phyloP scores from a whole-genome alignment of 805 yeast genomes.

The Scheffersomyces lignosus region DNA sequence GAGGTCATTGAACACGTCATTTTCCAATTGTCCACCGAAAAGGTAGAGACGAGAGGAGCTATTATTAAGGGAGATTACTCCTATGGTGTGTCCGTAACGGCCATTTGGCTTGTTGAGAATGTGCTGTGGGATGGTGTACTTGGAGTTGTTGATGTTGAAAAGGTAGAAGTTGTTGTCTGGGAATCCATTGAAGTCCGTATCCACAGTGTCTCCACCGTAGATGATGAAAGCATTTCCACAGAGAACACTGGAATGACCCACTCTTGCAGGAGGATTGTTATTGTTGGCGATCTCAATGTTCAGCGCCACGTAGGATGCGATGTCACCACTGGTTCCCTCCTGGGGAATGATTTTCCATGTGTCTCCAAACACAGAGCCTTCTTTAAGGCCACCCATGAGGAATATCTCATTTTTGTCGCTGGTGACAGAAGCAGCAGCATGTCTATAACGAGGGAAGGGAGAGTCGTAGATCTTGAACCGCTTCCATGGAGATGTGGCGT shows the following conservation, averaged over 20 bases:
- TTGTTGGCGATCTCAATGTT: constrained; percentile 54
- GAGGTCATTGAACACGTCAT: constrained; percentile 80
- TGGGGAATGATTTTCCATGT: constrained; percentile 81
- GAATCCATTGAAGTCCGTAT: constrained; percentile 68
- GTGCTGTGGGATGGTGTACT: constrained; percentile 46
- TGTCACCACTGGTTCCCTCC: constrained; percentile 19
- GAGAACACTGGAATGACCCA: constrained; percentile 89
- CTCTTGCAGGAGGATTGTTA: constrained; percentile 91
- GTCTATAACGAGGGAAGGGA: constrained; percentile 95
- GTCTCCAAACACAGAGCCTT: constrained; percentile 90
- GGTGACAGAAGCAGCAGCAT: constrained; percentile 74
- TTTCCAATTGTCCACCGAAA: constrained; percentile 92
- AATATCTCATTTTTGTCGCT: constrained; percentile 80
- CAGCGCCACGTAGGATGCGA: constrained; percentile 29
- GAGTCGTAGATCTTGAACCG: constrained; percentile 63
- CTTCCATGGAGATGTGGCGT: constrained; percentile 57
- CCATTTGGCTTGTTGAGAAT: constrained; percentile 73
- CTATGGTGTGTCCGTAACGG: constrained; percentile 90
- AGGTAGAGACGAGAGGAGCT: constrained; percentile 62
- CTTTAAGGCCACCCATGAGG: constrained; percentile 94
- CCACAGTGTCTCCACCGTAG: constrained; percentile 95
- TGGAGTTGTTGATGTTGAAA: constrained; percentile 57
- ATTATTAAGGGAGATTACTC: constrained; percentile 57
- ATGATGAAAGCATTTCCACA: constrained; percentile 94
- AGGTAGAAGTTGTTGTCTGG: constrained; percentile 90